Conservation (phyloP, 225 moss, liverwort and hornwort genomes). For the Physcomitrium patens region DNA sequence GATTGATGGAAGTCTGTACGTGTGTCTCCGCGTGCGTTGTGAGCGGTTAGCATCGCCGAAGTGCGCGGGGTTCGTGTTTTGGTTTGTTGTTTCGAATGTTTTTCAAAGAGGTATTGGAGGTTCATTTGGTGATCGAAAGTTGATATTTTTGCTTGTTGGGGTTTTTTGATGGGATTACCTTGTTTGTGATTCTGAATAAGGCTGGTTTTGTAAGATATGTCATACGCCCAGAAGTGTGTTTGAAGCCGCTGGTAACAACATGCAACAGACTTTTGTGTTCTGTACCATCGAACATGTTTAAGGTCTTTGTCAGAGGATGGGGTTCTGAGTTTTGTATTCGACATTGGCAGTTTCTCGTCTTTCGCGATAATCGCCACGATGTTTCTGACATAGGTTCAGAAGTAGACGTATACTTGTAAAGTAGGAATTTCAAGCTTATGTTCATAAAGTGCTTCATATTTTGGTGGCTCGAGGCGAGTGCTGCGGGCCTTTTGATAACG, state of each 20-base stretch:
- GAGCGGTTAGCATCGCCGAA: background rate
- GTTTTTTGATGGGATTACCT: background rate
- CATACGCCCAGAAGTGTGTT: background rate
- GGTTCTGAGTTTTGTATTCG: slow-evolving; percentile 12
- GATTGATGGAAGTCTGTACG: background rate
- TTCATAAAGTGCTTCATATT: slow-evolving; percentile 8
- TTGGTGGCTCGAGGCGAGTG: background rate
- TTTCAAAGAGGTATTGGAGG: background rate
- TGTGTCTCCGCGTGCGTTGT: background rate
- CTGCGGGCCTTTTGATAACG: background rate
- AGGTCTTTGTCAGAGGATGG: background rate
- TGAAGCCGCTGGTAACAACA: background rate
- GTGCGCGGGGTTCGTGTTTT: slow-evolving; percentile 14
- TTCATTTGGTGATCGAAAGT: background rate
- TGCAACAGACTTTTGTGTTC: background rate
- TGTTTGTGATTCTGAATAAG: background rate
- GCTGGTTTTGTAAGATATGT: background rate
- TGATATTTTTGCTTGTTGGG: background rate
- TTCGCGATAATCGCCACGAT: background rate
- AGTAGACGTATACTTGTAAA: slow-evolving; percentile 16
- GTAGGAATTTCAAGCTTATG: background rate
- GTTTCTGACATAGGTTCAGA: background rate
- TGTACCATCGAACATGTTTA: background rate
- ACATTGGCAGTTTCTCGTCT: background rate
- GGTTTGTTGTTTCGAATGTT: background rate